Evolutionary conservation across 257 asterid genomes (phyloP), one percentile per base, ranked within the genome.

Genomic region (Cruciata laevipes): DNA sequence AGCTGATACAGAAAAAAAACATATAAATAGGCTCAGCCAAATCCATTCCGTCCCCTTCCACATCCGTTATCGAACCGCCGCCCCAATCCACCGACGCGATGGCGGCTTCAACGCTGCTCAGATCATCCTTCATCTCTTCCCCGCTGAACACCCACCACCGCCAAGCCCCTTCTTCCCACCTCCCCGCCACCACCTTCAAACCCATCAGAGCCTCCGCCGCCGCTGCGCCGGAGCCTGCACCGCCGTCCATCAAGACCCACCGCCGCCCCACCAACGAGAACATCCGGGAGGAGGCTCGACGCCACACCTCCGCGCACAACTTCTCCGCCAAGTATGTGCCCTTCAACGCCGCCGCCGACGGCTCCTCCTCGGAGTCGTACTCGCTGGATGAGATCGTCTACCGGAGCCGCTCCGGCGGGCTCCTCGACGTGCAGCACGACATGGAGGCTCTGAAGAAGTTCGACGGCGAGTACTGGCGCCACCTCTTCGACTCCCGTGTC

Each of bases 281-380:
- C 72, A 87, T 87, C 76, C 90, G 97, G 8, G 96, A 90, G 20
- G 97, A 90, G 71, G 96, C 97, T 13, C 92, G 95, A 42, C 95
- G 90, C 33, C 86, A 77, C 76, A 67, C 68, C 63, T 73, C 83
- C 6, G 40, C 79, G 68, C 90, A 89, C 78, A 81, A 81, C 70
- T 87, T 89, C 83, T 84, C 91, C 30, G 95, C 93, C 69, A 84
- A 82, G 74, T 85, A 85, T 70, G 90, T 85, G 25, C 96, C 95
- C 3, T 89, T 85, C 75, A 84, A 83, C 68, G 85, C 91, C 62
- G 82, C 67, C 6, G 75, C 88, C 13, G 21, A 42, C 8, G 7
- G 7, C 4, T 35, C 56, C 71, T 79, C 85, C 12, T 72, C 51
- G 20, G 96, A 88, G 33, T 83, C 83, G 65, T 86, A 88, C 52